A percentile compares a stretch with the other conserved stretches of the same genome.
Evolutionary conservation across 2,329 filamentous ascomycete genomes (phyloP).

Genomic region (Diaporthe citri): DNA sequence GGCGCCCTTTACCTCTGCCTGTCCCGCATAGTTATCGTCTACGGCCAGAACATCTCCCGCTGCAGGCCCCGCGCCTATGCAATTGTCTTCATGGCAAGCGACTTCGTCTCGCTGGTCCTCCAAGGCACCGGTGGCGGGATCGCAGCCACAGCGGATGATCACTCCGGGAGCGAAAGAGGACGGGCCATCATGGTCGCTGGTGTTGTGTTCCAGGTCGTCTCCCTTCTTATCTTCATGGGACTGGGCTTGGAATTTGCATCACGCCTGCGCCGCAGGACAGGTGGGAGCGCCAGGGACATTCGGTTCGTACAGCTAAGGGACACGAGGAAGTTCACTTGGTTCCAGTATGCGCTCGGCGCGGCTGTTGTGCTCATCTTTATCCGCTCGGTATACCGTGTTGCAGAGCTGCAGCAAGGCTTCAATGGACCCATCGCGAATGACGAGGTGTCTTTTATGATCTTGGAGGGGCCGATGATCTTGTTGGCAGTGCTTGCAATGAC

Average conservation of each 20-base stretch:
- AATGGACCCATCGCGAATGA: constrained; percentile 12
- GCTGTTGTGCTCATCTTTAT: constrained; percentile 3
- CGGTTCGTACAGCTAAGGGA: neutral
- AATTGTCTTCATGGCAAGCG: constrained; percentile 20
- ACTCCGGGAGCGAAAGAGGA: neutral
- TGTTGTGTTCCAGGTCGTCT: constrained; percentile 5
- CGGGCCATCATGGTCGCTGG: constrained; percentile 6
- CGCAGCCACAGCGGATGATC: constrained; percentile 3
- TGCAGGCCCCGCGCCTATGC: constrained; percentile 11
- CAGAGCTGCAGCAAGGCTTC: constrained; percentile 21
- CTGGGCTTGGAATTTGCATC: neutral
- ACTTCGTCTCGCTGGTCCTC: constrained; percentile 23
- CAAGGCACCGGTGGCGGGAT: constrained; percentile 21
- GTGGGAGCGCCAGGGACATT: neutral
- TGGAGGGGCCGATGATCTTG: constrained; percentile 20
- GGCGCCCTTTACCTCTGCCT: constrained; percentile 8
- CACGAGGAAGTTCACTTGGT: constrained; percentile 1
- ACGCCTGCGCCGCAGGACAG: neutral
- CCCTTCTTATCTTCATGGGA: neutral
- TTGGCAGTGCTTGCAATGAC: constrained; percentile 20
- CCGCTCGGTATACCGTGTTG: constrained; percentile 12
- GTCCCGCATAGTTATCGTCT: neutral
- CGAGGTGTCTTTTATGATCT: constrained; percentile 26
- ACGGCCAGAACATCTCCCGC: neutral
- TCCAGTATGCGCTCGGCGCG: constrained; percentile 1